A percentile compares a stretch with the other conserved stretches of the same genome.
Conservation (phyloP, 768 basidiomycete genomes). For the Boletellus ananiceps region DNA sequence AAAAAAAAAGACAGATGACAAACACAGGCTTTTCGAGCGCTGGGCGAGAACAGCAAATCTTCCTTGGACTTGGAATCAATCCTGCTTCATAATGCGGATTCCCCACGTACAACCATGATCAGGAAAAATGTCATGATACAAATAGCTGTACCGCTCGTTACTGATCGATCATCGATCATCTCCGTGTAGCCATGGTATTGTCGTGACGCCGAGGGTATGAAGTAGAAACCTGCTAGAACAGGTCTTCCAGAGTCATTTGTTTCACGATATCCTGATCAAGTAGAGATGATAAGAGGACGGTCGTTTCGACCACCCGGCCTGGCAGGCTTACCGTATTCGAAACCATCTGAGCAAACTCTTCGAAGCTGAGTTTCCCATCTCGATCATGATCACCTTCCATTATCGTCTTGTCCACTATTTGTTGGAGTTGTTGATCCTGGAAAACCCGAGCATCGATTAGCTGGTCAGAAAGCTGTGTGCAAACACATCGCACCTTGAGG, state of each 20-base stretch:
- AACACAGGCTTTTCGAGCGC: too few relatives aligned
- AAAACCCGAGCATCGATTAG: background rate
- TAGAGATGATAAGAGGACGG: conserved; percentile 6
- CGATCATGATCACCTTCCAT: conserved; percentile 99
- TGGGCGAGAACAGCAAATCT: background rate
- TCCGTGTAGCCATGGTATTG: conserved; percentile 18
- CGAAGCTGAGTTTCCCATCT: conserved; percentile 95
- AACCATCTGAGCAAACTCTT: conserved; percentile 95
- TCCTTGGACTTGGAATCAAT: conserved; percentile 4
- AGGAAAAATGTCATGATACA: conserved; percentile 21
- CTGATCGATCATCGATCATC: conserved; percentile 9
- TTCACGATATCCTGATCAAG: conserved; percentile 85
- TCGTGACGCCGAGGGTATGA: conserved; percentile 20
- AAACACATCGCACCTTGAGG: conserved; percentile 63
- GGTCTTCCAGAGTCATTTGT: conserved; percentile 95
- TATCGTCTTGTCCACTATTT: conserved; percentile 99
- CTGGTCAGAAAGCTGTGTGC: background rate
- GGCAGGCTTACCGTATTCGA: conserved; percentile 75
- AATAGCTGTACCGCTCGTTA: conserved; percentile 12
- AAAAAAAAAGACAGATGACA: background rate
- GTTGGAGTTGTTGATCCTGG: conserved; percentile 96
- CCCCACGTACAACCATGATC: conserved; percentile 19
- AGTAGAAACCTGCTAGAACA: conserved; percentile 50
- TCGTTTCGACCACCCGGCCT: background rate
- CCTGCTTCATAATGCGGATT: conserved; percentile 1